phyloP scores from a whole-genome alignment of 495 filamentous ascomycete species.

The Penicillium pancosmium region DNA sequence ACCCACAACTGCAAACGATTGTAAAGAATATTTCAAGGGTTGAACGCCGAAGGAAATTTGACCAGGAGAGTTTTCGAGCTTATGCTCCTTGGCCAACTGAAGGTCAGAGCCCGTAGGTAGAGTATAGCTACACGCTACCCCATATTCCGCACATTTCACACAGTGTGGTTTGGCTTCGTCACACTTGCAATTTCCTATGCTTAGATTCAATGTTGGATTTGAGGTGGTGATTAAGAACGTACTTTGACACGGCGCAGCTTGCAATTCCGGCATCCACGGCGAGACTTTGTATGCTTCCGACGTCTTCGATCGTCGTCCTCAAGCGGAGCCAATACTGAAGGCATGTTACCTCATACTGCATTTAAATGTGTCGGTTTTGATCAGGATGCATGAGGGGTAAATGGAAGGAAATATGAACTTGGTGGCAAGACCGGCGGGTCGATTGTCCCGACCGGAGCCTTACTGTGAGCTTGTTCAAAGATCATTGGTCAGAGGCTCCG shows the following conservation, averaged over 20 bases:
- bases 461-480: background rate
- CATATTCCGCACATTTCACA: constrained; percentile 36
- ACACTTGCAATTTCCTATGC: constrained; percentile 26
- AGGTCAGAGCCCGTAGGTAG: constrained; percentile 25
- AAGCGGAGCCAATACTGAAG: background rate
- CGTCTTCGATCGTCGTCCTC: constrained; percentile 12
- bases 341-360: background rate
- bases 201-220: background rate
- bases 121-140: constrained; percentile 42
- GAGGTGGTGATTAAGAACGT: constrained; percentile 5
- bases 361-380: background rate
- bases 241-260: constrained; percentile 49
- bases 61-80: constrained; percentile 7
- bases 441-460: background rate
- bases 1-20: constrained; percentile 12
- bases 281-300: constrained; percentile 35
- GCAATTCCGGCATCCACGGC: constrained; percentile 44
- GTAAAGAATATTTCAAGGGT: background rate
- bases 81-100: constrained; percentile 23
- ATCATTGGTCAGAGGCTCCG: background rate
- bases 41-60: constrained; percentile 4
- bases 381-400: background rate
- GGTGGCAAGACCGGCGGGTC: background rate
- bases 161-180: constrained; percentile 43
- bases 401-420: background rate